Percentiles rank a stretch among this genome's conserved stretches.
These are phyloP conservation scores for Elaeagnus macrophylla DNA, from an alignment of 306 rosid genomes.

Conservation along the genomic window DNA sequence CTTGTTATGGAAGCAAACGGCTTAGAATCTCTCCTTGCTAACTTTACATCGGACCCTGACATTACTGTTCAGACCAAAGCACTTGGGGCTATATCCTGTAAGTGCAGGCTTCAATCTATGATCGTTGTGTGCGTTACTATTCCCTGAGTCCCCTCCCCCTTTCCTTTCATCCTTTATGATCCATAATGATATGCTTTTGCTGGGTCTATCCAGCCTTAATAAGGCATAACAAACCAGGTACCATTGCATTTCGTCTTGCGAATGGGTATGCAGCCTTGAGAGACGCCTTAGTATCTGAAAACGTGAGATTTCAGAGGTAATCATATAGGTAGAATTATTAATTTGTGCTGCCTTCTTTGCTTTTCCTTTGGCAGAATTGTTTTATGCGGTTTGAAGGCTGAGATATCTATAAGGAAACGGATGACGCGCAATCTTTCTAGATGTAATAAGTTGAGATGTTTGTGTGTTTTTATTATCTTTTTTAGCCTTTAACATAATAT, in stretches of 20 bases:
- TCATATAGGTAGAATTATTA: background rate
- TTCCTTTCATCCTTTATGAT: background rate
- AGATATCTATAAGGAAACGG: no score
- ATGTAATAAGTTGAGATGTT: no score
- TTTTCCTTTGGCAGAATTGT: background rate
- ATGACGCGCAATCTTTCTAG: no score
- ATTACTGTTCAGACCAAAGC: constrained; percentile 69
- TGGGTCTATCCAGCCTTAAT: constrained; percentile 54
- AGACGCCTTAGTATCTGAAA: constrained; percentile 69
- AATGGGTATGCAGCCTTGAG: constrained; percentile 79
- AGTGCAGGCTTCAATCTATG: constrained; percentile 12
- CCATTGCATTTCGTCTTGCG: constrained; percentile 70
- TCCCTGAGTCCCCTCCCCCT: background rate
- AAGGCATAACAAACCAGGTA: constrained; percentile 67
- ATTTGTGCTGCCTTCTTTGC: background rate
- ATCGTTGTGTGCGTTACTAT: background rate
- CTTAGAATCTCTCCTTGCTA: constrained; percentile 62
- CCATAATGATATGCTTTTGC: constrained; percentile 12
- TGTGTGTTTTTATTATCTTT: no score
- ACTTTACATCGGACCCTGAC: constrained; percentile 71
- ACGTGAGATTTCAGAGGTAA: constrained; percentile 90
- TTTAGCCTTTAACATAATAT: background rate
- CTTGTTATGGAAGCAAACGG: constrained; percentile 93
- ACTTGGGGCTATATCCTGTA: constrained; percentile 88
- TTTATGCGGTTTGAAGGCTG: background rate